These are phyloP conservation scores for Marchantia paleacea DNA, from an alignment of 225 moss, liverwort and hornwort genomes.

Conservation along the genomic window DNA sequence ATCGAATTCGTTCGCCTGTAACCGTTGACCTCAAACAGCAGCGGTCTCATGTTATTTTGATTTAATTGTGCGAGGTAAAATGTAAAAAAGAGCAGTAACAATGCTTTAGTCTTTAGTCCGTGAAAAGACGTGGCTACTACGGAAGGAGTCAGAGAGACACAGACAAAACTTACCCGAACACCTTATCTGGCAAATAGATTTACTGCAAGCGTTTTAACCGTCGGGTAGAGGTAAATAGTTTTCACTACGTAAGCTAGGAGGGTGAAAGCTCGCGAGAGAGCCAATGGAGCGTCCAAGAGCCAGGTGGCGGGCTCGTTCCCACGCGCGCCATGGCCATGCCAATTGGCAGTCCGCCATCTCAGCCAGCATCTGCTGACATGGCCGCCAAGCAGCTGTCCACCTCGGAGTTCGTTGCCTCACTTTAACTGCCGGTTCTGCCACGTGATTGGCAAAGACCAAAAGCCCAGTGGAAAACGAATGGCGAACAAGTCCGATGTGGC, in stretches of 20 bases:
- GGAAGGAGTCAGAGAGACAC: slow-evolving; percentile 3
- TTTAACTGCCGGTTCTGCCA: slow-evolving; percentile 4
- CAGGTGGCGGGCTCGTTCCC: background rate
- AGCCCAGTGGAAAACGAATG: background rate
- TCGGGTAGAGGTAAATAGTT: background rate
- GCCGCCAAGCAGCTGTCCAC: background rate
- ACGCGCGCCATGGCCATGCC: slow-evolving; percentile 5
- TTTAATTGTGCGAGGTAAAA: background rate
- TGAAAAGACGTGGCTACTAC: background rate
- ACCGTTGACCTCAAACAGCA: background rate
- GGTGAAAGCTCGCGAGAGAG: background rate
- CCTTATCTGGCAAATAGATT: background rate
- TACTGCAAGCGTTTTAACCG: background rate
- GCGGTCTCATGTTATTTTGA: background rate
- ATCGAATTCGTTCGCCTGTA: background rate
- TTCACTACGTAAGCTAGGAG: background rate
- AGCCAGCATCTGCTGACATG: slow-evolving; percentile 6
- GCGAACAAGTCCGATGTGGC: slow-evolving; percentile 1
- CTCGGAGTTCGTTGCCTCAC: slow-evolving; percentile 2
- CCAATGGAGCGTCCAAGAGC: background rate
- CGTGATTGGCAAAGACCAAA: background rate
- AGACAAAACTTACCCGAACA: background rate
- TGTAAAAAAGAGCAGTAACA: background rate
- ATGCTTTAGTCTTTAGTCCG: background rate
- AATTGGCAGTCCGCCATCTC: slow-evolving; percentile 10